Conservation (phyloP, 1,284 basidiomycete species). For the Mycena citricolor region DNA sequence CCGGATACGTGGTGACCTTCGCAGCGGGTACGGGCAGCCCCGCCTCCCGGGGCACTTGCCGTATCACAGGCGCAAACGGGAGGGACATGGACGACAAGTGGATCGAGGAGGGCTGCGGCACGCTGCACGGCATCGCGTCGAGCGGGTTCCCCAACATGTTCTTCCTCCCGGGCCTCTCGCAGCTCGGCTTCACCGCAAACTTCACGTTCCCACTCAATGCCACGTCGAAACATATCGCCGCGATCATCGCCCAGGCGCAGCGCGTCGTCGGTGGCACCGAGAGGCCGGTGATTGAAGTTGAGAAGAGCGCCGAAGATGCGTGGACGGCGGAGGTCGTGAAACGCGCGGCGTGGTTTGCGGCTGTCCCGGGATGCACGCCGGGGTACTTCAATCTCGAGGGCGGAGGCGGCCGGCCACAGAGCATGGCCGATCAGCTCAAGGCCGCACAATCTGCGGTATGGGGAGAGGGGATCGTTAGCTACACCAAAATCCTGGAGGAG, state of each 20-base stretch:
- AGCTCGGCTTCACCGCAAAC: conserved; percentile 15
- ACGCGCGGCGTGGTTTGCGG: conserved; percentile 15
- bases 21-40: conserved; percentile 11
- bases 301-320: conserved; percentile 16
- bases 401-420: not conserved
- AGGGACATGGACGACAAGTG: conserved; percentile 18
- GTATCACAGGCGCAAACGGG: conserved; percentile 17
- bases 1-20: conserved; percentile 8
- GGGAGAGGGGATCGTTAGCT: conserved; percentile 15
- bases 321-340: conserved; percentile 15
- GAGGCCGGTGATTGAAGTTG: conserved; percentile 12
- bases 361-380: conserved; percentile 20
- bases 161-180: conserved; percentile 15
- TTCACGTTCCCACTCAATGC: conserved; percentile 4
- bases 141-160: conserved; percentile 24
- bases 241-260: conserved; percentile 8
- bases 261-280: not conserved
- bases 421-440: conserved; percentile 15
- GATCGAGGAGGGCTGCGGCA: conserved; percentile 9
- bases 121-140: conserved; percentile 20
- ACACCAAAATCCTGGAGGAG: conserved; percentile 7
- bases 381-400: conserved; percentile 19
- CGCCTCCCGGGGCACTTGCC: not conserved
- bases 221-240: conserved; percentile 10
- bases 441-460: conserved; percentile 14